Evolutionary conservation across 768 basidiomycete species (phyloP).

Genomic region (Melanogaster broomeanus): DNA sequence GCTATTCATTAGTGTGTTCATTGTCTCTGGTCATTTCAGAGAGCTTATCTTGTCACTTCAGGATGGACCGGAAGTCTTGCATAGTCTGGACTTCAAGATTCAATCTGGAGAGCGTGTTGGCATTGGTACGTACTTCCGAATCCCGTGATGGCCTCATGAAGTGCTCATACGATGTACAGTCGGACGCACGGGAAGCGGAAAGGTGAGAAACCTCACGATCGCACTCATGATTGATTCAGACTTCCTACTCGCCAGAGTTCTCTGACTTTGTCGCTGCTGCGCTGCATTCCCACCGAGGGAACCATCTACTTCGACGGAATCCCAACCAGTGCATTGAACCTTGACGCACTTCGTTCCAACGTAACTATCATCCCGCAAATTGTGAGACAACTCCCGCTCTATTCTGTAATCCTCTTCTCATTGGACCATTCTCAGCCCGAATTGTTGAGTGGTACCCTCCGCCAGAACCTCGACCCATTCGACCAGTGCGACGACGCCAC

Average conservation of each 20-base stretch:
- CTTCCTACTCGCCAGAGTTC: slow-evolving; percentile 36
- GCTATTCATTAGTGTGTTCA: slow-evolving; percentile 39
- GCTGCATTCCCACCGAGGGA: slow-evolving; percentile 56
- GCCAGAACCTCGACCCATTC: slow-evolving; percentile 62
- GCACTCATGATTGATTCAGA: slow-evolving; percentile 2
- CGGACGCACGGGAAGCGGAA: slow-evolving; percentile 61
- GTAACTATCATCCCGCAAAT: slow-evolving; percentile 64
- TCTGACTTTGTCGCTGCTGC: slow-evolving; percentile 53
- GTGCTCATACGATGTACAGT: slow-evolving; percentile 31
- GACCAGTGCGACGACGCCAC: slow-evolving; percentile 51
- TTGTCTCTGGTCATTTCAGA: not conserved
- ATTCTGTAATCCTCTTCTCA: not conserved
- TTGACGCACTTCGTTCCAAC: slow-evolving; percentile 51
- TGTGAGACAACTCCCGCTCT: slow-evolving; percentile 31
- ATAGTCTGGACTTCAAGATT: slow-evolving; percentile 51
- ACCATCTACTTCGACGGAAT: slow-evolving; percentile 53
- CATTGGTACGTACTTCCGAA: slow-evolving; percentile 38
- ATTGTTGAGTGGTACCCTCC: slow-evolving; percentile 53
- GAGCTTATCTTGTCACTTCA: slow-evolving; percentile 13
- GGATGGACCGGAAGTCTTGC: slow-evolving; percentile 57
- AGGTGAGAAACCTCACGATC: slow-evolving; percentile 28
- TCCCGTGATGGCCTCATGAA: too few species aligned
- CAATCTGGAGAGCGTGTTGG: slow-evolving; percentile 60
- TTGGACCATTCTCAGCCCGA: slow-evolving; percentile 37
- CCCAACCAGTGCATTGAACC: slow-evolving; percentile 47